A percentile compares a stretch with the other conserved stretches of the same genome.
phyloP scores from a whole-genome alignment of 257 asterid genomes.

The Gentiana dahurica region DNA sequence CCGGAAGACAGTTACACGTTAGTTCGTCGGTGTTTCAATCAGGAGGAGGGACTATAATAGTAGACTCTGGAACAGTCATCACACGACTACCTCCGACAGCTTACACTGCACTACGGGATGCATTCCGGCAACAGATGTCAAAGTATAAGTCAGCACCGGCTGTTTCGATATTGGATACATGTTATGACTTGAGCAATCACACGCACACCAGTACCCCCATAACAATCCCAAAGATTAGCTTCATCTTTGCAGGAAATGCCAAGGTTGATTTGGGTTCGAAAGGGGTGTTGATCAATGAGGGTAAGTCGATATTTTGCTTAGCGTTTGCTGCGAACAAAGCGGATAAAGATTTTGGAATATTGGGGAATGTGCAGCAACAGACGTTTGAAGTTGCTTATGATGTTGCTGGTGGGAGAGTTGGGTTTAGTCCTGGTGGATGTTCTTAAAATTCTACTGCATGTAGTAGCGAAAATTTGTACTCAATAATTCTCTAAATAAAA shows the following conservation, averaged over 20 bases:
- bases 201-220: conserved; percentile 25
- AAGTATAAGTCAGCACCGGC: conserved; percentile 14
- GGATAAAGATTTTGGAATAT: conserved; percentile 27
- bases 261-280: conserved; percentile 24
- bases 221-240: conserved; percentile 35
- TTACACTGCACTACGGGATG: conserved; percentile 17
- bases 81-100: conserved; percentile 41
- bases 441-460: not conserved
- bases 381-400: conserved; percentile 58
- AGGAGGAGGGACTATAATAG: conserved; percentile 28
- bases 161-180: conserved; percentile 50
- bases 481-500: too few species aligned
- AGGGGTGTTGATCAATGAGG: conserved; percentile 20
- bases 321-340: conserved; percentile 50
- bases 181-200: conserved; percentile 39
- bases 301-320: conserved; percentile 30
- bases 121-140: conserved; percentile 38
- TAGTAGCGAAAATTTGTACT: too few species aligned
- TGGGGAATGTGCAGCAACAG: conserved; percentile 64
- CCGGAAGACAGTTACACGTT: conserved; percentile 33
- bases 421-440: conserved; percentile 59
- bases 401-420: conserved; percentile 58
- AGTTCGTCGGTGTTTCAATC: conserved; percentile 29
- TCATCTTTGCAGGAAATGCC: conserved; percentile 39
- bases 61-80: conserved; percentile 77